Base-by-base conservation (phyloP, 768 basidiomycete species). In the Mycena capillaripes region DNA sequence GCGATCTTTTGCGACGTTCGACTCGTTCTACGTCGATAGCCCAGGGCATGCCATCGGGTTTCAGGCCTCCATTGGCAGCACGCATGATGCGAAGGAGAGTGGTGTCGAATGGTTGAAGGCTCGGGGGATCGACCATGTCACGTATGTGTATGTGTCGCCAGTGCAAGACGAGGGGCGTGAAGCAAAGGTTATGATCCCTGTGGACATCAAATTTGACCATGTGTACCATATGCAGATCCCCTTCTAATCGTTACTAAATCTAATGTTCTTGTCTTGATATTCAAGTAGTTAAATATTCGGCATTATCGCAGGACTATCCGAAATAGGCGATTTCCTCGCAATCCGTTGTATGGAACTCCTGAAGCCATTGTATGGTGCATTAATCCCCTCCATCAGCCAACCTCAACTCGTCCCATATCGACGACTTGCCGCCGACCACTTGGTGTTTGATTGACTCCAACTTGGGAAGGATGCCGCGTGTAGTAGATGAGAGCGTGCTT, bases 361-460 rank as follows among this genome's bases (percentile, higher is more conserved):
- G n/a, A 25, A 27, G 30, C 29, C 14, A 29, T 11, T 9, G 5
- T 61, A 12, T 61, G 30, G 12, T 30, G 29, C 8, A 25, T 32
- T 42, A 42, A 19, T 10, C 23, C 27, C 6, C 12, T 44, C 58
- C n/a, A 11, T 9, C 6, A 21, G 16, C 29, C 16, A 14, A 19
- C 4, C 16, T 29, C 7, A 2, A 9, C 3, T 16, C 5, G 42
- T 29, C 5, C 6, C 5, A 16, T 4, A 3, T 61, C 27, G 23
- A 40, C 9, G 25, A 25, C 19, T 12, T 61, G 25, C 60, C 42
- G 25, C 4, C 4, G 10, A 6, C 12, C 2, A 32, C 42, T 25
- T 61, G 60, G 60, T 29, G 25, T 36, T 42, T 61, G 2, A 14
- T 61, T 3, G 44, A 48, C 60, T 61, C 42, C 19, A 61, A 61